A percentile compares a stretch with the other conserved stretches of the same genome.
phyloP scores from a whole-genome alignment of 2,329 filamentous ascomycete species.

The Verticillium klebahnii region DNA sequence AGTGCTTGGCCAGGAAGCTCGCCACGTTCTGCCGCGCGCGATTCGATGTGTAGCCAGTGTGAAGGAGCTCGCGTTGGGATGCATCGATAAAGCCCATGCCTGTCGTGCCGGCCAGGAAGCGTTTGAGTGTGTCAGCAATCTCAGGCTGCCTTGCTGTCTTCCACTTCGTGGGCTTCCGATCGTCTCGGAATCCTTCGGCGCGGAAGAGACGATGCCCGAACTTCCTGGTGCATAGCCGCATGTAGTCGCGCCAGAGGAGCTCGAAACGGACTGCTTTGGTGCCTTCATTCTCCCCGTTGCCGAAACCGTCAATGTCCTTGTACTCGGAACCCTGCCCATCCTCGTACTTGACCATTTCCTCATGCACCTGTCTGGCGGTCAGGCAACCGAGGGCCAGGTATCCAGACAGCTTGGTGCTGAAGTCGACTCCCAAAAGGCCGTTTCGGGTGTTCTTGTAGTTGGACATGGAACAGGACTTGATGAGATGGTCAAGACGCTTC shows the following conservation, averaged over 20 bases:
- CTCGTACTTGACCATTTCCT: slow-evolving; percentile 63
- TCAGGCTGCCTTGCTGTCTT: slow-evolving; percentile 39
- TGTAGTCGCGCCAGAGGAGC: slow-evolving; percentile 76
- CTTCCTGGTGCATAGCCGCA: slow-evolving; percentile 70
- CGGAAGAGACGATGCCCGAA: slow-evolving; percentile 62
- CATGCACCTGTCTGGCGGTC: slow-evolving; percentile 68
- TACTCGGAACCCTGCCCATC: slow-evolving; percentile 47
- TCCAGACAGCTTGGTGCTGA: slow-evolving; percentile 71
- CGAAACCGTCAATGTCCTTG: slow-evolving; percentile 50
- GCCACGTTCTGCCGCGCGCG: slow-evolving; percentile 73
- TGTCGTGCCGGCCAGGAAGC: slow-evolving; percentile 63
- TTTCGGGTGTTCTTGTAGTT: slow-evolving; percentile 69
- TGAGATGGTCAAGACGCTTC: slow-evolving; percentile 54
- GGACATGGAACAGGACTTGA: slow-evolving; percentile 55
- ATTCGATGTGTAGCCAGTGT: slow-evolving; percentile 76
- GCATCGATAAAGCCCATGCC: slow-evolving; percentile 77
- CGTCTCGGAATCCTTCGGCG: slow-evolving; percentile 56
- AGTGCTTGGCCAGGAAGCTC: slow-evolving; percentile 66
- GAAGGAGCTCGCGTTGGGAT: slow-evolving; percentile 66
- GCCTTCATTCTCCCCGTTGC: slow-evolving; percentile 66
- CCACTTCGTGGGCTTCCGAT: slow-evolving; percentile 40
- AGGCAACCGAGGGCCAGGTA: slow-evolving; percentile 70
- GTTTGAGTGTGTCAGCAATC: slow-evolving; percentile 43
- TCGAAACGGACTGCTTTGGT: slow-evolving; percentile 68
- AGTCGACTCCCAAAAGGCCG: slow-evolving; percentile 64